Evolutionary conservation across 2,329 filamentous ascomycete genomes (phyloP).

Genomic region (Cucurbitaria berberidis): DNA sequence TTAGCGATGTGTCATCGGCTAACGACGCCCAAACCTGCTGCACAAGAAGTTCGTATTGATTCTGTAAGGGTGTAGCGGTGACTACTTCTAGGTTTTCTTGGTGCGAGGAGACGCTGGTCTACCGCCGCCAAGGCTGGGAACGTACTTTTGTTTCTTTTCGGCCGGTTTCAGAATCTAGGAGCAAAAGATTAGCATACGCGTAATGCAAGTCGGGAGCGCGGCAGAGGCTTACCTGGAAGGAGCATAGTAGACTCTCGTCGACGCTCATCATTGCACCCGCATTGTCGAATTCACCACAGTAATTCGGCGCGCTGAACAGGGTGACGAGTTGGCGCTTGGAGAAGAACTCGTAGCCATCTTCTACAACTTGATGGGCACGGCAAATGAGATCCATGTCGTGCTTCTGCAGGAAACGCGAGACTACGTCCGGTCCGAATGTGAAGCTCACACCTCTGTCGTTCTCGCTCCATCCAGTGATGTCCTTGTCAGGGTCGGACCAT

Average conservation of each 20-base stretch:
- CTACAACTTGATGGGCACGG: slow-evolving; percentile 96
- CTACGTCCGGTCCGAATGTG: slow-evolving; percentile 96
- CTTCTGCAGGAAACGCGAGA: slow-evolving; percentile 96
- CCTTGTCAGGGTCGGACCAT: slow-evolving; percentile 99
- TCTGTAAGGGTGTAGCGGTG: slow-evolving; percentile 49
- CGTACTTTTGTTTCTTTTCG: slow-evolving; percentile 99
- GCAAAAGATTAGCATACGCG: slow-evolving; percentile 24
- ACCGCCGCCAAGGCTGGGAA: slow-evolving; percentile 74
- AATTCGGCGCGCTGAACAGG: slow-evolving; percentile 97
- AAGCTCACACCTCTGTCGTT: slow-evolving; percentile 99
- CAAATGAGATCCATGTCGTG: slow-evolving; percentile 99
- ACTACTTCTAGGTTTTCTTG: slow-evolving; percentile 69
- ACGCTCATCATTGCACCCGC: slow-evolving; percentile 99
- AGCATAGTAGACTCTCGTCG: slow-evolving; percentile 96
- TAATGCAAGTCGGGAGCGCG: background rate
- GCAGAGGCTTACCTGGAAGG: slow-evolving; percentile 79
- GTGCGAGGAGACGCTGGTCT: slow-evolving; percentile 73
- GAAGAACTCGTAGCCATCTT: slow-evolving; percentile 99
- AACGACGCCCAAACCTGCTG: slow-evolving; percentile 97
- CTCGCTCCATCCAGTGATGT: slow-evolving; percentile 98
- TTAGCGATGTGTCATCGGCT: slow-evolving; percentile 51
- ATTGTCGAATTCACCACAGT: slow-evolving; percentile 99
- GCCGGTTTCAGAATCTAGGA: slow-evolving; percentile 94
- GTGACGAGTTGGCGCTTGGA: slow-evolving; percentile 97
- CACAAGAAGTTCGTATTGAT: slow-evolving; percentile 58